Evolutionary conservation across 1,284 basidiomycete genomes (phyloP).

Genomic region (Irpex sp.): DNA sequence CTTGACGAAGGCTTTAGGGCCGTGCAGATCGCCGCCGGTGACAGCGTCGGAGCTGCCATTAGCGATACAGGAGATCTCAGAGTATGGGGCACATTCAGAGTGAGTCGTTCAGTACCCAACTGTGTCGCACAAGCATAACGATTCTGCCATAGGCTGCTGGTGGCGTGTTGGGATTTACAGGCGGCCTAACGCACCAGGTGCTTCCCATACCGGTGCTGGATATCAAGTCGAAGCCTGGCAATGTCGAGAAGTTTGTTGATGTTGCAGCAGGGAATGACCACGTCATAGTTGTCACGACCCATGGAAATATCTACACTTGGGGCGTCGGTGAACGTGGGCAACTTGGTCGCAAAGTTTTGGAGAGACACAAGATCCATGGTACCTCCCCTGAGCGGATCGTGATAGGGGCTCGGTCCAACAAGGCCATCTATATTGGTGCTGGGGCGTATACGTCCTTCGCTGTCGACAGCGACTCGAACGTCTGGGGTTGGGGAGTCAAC

Average conservation of each 20-base stretch:
- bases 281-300: slow-evolving; percentile 79
- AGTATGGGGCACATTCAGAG: slow-evolving; percentile 91
- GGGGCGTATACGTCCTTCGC: slow-evolving; percentile 88
- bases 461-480: slow-evolving; percentile 73
- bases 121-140: not conserved
- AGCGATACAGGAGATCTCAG: slow-evolving; percentile 74
- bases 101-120: slow-evolving; percentile 37
- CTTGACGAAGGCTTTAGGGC: slow-evolving; percentile 78
- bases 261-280: slow-evolving; percentile 85
- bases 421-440: slow-evolving; percentile 75
- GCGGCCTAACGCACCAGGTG: slow-evolving; percentile 58
- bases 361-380: slow-evolving; percentile 82
- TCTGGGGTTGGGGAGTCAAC: slow-evolving; percentile 93
- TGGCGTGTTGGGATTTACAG: slow-evolving; percentile 82
- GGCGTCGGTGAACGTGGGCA: slow-evolving; percentile 86
- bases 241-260: slow-evolving; percentile 21
- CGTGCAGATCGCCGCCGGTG: slow-evolving; percentile 77
- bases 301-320: slow-evolving; percentile 83
- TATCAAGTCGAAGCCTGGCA: slow-evolving; percentile 29
- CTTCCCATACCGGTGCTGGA: slow-evolving; percentile 67
- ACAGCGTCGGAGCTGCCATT: slow-evolving; percentile 80
- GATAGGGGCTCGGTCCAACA: slow-evolving; percentile 60
- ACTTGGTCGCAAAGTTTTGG: slow-evolving; percentile 81
- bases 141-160: slow-evolving; percentile 54
- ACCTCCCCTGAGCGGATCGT: slow-evolving; percentile 80